Base-by-base conservation (phyloP, 345 rosid genomes). In the Salix caprea region DNA sequence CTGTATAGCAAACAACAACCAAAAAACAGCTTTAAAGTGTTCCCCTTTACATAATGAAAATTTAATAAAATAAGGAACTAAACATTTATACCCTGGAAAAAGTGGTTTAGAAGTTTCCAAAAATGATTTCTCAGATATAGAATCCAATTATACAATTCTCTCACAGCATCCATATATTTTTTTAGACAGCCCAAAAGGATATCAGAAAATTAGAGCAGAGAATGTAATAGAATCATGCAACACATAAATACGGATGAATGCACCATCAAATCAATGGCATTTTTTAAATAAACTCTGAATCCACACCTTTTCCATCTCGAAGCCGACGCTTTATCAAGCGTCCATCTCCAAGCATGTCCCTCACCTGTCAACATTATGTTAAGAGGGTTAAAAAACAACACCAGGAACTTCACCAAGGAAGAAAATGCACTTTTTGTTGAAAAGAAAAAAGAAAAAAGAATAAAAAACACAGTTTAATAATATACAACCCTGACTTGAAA, bases 281-380 rank as follows among this genome's bases (percentile, higher is more conserved):
- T 40, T 18, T 56, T 32, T 16, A 2, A 61, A 66, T 21, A 11
- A 42, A 39, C 56, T 58, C 52, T 58, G 50, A 34, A 39, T 26
- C 70, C 81, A 73, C 75, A 92, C 99, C 99, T 91, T 85, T 87
- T 82, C 99, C 99, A 87, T 93, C 97, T 67, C 3, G 86, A 87
- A 96, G 76, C 64, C 97, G 89, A 18, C 99, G 97, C 83, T 96
- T 93, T 76, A 93, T 91, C 42, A 96, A 89, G 71, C 95, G 96
- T 37, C 98, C 98, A 87, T 96, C 99, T 77, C 99, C 99, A 79
- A 93, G 94, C 96, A 96, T 87, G 77, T 96, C 98, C 56, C 98
- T 88, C 75, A 96, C 99, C 99, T 96, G 82, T 73, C 75, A 85
- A 78, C 36, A 70, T 76, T 67, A 73, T 54, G 76, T 44, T 5